Percentiles rank a stretch among this genome's conserved stretches.
Conservation (phyloP, 352 stramenopile genomes). For the Globisporangium camurandrum region DNA sequence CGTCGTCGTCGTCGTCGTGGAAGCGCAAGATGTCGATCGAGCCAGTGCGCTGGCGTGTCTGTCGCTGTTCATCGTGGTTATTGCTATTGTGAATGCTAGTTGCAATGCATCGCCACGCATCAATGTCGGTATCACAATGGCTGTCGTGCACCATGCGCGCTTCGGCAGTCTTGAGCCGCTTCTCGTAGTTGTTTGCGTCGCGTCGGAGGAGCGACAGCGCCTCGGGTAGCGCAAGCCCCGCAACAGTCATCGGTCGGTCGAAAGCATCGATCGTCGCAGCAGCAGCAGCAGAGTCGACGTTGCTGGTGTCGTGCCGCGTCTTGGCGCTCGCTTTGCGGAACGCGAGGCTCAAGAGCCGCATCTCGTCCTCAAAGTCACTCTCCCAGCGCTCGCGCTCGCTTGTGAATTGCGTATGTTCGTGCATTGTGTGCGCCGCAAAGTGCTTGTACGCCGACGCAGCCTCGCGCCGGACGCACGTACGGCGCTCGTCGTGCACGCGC, state of each 20-base stretch:
- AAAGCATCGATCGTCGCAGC: neutral
- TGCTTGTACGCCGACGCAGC: slow-evolving; percentile 18
- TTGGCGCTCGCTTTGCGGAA: slow-evolving; percentile 29
- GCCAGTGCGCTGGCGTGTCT: too few species aligned
- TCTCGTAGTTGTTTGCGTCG: slow-evolving; percentile 28
- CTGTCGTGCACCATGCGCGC: neutral
- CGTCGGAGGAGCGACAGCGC: slow-evolving; percentile 38
- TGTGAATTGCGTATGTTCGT: slow-evolving; percentile 19
- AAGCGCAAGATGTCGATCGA: too few species aligned
- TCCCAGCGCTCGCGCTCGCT: slow-evolving; percentile 42
- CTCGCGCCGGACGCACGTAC: slow-evolving; percentile 25
- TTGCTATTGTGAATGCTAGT: neutral
- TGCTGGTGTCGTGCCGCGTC: slow-evolving; percentile 1
- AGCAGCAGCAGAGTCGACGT: too few species aligned
- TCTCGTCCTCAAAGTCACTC: slow-evolving; percentile 40
- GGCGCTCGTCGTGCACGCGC: slow-evolving; percentile 29
- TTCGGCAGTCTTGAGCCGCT: slow-evolving; percentile 36
- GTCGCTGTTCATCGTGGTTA: too few species aligned
- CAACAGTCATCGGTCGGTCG: slow-evolving; percentile 39
- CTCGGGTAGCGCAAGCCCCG: slow-evolving; percentile 39
- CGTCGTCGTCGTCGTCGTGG: neutral
- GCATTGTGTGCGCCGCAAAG: slow-evolving; percentile 14
- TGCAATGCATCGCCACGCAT: neutral
- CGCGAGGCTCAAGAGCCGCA: slow-evolving; percentile 27
- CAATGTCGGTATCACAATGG: neutral